Conservation (phyloP, 495 filamentous ascomycete genomes). For the Xylaria grammica region DNA sequence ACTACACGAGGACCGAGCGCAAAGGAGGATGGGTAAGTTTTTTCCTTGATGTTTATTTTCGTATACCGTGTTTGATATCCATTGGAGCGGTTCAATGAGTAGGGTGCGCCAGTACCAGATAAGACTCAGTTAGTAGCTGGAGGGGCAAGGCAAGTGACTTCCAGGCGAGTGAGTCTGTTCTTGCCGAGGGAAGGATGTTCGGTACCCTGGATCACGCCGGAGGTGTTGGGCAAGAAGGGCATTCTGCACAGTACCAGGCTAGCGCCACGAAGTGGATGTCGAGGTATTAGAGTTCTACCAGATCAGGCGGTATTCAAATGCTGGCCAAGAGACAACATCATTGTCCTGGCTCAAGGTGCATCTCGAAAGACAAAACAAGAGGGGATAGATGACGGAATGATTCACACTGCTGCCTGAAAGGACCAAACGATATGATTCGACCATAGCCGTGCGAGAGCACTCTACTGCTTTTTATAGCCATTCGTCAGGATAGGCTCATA, state of each 20-base stretch:
- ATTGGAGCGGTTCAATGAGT: not conserved
- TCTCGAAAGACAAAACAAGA: slow-evolving; percentile 31
- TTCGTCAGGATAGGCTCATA: slow-evolving; percentile 54
- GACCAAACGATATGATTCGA: slow-evolving; percentile 39
- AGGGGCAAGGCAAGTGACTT: slow-evolving; percentile 16
- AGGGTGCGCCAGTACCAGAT: slow-evolving; percentile 8
- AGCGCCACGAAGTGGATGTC: slow-evolving; percentile 24
- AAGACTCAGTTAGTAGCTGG: slow-evolving; percentile 10
- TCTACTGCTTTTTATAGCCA: slow-evolving; percentile 53
- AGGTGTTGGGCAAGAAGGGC: slow-evolving; percentile 17
- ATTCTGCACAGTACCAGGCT: slow-evolving; percentile 21
- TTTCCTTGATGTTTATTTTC: slow-evolving; percentile 35
- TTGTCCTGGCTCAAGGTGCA: slow-evolving; percentile 33
- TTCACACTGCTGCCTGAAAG: slow-evolving; percentile 37
- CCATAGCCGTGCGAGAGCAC: slow-evolving; percentile 44
- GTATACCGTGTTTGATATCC: slow-evolving; percentile 17
- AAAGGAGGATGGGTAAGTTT: slow-evolving; percentile 98
- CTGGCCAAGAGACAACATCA: slow-evolving; percentile 29
- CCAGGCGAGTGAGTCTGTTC: slow-evolving; percentile 11
- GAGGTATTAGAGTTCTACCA: slow-evolving; percentile 31
- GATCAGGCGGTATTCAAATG: slow-evolving; percentile 34
- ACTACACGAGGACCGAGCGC: slow-evolving; percentile 66
- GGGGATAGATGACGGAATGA: slow-evolving; percentile 26
- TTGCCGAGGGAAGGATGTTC: slow-evolving; percentile 20
- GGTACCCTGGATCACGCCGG: slow-evolving; percentile 24